Base-by-base conservation (phyloP, 164 flowering plant species). In the grape (Vitis vinifera) region DNA sequence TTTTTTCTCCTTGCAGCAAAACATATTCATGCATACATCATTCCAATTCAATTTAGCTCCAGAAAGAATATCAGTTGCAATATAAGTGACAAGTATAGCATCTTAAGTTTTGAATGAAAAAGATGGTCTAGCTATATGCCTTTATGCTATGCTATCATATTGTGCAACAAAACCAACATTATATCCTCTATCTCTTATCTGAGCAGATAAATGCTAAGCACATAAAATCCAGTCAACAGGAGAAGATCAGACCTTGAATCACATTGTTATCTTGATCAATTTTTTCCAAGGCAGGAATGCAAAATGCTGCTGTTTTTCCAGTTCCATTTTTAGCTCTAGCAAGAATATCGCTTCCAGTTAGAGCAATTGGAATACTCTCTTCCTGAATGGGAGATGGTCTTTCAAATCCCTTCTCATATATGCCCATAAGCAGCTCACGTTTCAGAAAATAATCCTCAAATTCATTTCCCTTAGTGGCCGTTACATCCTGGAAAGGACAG, bases 271-370 rank as follows among this genome's bases (percentile, higher is more conserved):
- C 94, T 80, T 85, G 98, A 83, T 95, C 99, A 81, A 93, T 93
- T 75, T 90, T 95, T 82, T 95, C 99, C 79, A 95, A 79, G 30
- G 98, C 99, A 62, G 99, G 99, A 81, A 95, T 84, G 81, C 99
- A 93, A 76, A 95, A 95, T 69, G 99, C 98, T 66, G 97, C 99
- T 8, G 99, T 95, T 85, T 95, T 95, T 63, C 99, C 99, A 16
- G 99, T 95, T 60, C 99, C 99, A 84, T 95, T 95, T 75, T 95
- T 95, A 27, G 99, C 99, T 81, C 99, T 82, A 37, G 99, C 99
- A 81, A 95, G 94, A 80, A 95, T 93, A 76, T 95, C 98, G 74
- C 99, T 91, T 48, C 99, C 99, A 73, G 99, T 95, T 66, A 95
- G 79, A 66, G 98, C 99, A 79, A 95, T 95, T 15, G 99, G 99